These are phyloP conservation scores for Pascua sp. DNA, from an alignment of 1,284 basidiomycete genomes.

Conservation along the genomic window DNA sequence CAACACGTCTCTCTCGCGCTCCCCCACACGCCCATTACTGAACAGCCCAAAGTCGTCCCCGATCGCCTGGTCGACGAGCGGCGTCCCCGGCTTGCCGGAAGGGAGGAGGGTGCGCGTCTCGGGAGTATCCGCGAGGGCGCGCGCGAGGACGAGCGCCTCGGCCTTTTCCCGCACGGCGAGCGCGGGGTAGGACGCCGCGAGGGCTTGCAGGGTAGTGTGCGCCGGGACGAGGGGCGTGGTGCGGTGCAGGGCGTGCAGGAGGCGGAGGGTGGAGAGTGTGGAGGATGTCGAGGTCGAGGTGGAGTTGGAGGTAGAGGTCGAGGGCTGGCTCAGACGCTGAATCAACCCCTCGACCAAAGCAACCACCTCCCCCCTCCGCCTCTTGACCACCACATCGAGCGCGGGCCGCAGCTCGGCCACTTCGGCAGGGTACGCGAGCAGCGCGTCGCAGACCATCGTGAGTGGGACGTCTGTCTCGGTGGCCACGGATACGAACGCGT, in stretches of 20 bases:
- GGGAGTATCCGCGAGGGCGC: slow-evolving; percentile 17
- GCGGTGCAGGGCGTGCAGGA: slow-evolving; percentile 14
- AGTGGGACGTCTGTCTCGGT: not conserved
- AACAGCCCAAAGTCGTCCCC: slow-evolving; percentile 22
- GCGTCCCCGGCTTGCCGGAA: slow-evolving; percentile 2
- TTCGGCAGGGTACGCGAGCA: slow-evolving; percentile 18
- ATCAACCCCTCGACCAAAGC: not conserved
- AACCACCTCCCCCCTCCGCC: not conserved
- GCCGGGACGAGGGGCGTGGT: slow-evolving; percentile 3
- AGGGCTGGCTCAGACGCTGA: not conserved
- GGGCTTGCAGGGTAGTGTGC: slow-evolving; percentile 20
- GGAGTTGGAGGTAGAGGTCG: not conserved
- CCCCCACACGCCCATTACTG: not conserved
- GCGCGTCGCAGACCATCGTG: slow-evolving; percentile 9
- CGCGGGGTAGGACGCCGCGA: slow-evolving; percentile 22
- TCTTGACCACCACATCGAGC: not conserved
- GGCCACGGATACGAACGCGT: slow-evolving; percentile 10
- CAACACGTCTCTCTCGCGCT: slow-evolving; percentile 6
- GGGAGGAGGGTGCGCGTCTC: slow-evolving; percentile 20
- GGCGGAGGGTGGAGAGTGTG: slow-evolving; percentile 4
- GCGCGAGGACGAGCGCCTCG: slow-evolving; percentile 25
- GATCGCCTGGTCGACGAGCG: slow-evolving; percentile 16
- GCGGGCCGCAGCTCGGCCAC: slow-evolving; percentile 3
- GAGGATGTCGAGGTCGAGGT: too few relatives aligned
- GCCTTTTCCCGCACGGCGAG: slow-evolving; percentile 18